Evolutionary conservation across 345 rosid genomes (phyloP), one percentile per base, ranked within the genome.

Genomic region (Nasturtium officinale): DNA sequence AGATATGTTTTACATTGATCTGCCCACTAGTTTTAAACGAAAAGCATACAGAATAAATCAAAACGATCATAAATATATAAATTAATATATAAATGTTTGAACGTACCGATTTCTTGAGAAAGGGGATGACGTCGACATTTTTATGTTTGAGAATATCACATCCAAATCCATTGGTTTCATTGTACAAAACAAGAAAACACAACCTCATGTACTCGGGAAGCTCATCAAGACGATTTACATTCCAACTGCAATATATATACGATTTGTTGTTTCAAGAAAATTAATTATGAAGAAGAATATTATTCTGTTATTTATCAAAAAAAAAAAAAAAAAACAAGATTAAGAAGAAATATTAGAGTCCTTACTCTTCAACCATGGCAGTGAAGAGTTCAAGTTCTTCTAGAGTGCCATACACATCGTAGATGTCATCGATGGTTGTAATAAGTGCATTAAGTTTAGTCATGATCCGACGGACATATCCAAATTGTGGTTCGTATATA

Each of bases 351-450:
- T 47, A 54, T 4, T 1, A 54, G 2, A 33, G 5, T 32, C 3
- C 54, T 52, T 65, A 84, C 85, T 71, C 71, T 4, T 82, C 72
- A 60, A 80, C 79, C 4, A 70, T 50, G 9, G 61, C 12, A 1
- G 84, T 80, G 47, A 82, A 72, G 40, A 73, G 51, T 18, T 64
- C 61, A 18, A 84, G 87, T 51, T 84, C 85, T 61, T 78, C 75
- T 38, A 40, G 12, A 7, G 85, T 78, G 5, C 82, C 88, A 60
- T 73, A 69, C 0, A 11, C 21, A 73, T 82, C 86, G 25, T 82
- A 80, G 0, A 46, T 80, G 17, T 82, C 88, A 25, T 84, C 87
- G 0, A 80, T 47, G 4, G 81, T 23, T 12, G 82, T 47, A 1
- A 54, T 0, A 18, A 82, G 17, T 1, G 72, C 48, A 0, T 43